Evolutionary conservation across 441 rosid species (phyloP).

Genomic region (Populus trichocarpa): DNA sequence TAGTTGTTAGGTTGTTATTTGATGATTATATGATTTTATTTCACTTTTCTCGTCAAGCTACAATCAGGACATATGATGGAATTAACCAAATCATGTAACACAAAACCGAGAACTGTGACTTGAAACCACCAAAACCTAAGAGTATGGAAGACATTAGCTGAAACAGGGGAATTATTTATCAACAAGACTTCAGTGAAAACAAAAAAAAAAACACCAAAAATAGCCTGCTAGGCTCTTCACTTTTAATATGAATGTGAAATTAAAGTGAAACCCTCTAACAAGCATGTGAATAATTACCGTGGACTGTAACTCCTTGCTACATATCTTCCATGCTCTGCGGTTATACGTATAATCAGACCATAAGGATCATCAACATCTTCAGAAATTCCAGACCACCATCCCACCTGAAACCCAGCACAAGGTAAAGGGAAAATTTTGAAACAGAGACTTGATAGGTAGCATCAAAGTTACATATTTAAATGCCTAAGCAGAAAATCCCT

Average conservation of each 20-base stretch:
- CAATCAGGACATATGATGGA: not conserved
- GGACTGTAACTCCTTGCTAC: slow-evolving; percentile 91
- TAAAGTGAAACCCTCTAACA: not conserved
- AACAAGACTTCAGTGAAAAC: not conserved
- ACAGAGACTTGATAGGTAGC: not conserved
- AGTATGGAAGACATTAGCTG: not conserved
- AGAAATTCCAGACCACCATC: slow-evolving; percentile 98
- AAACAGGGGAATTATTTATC: not conserved
- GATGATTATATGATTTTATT: not conserved
- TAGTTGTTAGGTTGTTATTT: not conserved
- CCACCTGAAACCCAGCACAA: slow-evolving; percentile 57
- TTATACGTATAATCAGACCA: slow-evolving; percentile 80
- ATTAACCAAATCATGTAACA: not conserved
- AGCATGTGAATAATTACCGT: slow-evolving; percentile 44
- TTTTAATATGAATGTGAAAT: not conserved
- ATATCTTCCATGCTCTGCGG: slow-evolving; percentile 98
- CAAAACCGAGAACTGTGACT: not conserved
- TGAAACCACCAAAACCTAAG: not conserved
- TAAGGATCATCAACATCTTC: slow-evolving; percentile 73
- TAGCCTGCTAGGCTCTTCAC: not conserved
- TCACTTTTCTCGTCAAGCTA: not conserved
- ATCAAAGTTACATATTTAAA: not conserved
- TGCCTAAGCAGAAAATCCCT: not conserved
- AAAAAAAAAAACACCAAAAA: too few species aligned
- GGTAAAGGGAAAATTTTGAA: slow-evolving; percentile 4